Evolutionary conservation across 176 grass and related monocot species (phyloP).

Genomic region (Thinopyrum elongatum): DNA sequence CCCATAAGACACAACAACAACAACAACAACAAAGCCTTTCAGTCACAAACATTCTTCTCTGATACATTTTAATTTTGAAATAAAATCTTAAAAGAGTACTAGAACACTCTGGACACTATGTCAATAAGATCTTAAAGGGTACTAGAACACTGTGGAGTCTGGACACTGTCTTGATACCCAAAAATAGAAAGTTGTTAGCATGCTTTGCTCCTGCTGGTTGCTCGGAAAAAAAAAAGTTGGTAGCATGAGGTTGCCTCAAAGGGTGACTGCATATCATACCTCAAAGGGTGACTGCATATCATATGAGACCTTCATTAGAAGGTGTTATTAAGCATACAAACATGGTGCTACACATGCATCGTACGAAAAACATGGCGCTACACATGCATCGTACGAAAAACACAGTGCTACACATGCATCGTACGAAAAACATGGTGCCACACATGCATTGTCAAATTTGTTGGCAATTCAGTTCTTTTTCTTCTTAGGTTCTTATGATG

Average conservation of each 20-base stretch:
- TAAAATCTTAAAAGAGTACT: background rate
- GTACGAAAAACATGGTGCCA: background rate
- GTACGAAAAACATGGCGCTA: too few species aligned
- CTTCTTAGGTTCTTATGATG: background rate
- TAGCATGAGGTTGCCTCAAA: background rate
- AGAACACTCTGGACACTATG: background rate
- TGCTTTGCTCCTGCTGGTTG: background rate
- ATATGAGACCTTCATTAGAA: background rate
- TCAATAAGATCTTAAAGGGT: background rate
- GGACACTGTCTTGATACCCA: background rate
- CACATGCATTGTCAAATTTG: background rate
- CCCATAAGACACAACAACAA: background rate
- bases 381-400: background rate
- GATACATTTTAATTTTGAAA: background rate
- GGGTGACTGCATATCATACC: background rate
- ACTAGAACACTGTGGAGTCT: background rate
- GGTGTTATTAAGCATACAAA: background rate
- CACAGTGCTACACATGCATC: background rate
- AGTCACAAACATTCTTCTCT: background rate
- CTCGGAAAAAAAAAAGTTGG: background rate
- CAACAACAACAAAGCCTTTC: too few species aligned
- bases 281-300: background rate
- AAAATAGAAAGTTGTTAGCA: background rate
- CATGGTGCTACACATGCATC: background rate
- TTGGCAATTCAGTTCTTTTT: background rate